Conservation (phyloP, 805 yeast species). For the Danielozyma ontarioensis region DNA sequence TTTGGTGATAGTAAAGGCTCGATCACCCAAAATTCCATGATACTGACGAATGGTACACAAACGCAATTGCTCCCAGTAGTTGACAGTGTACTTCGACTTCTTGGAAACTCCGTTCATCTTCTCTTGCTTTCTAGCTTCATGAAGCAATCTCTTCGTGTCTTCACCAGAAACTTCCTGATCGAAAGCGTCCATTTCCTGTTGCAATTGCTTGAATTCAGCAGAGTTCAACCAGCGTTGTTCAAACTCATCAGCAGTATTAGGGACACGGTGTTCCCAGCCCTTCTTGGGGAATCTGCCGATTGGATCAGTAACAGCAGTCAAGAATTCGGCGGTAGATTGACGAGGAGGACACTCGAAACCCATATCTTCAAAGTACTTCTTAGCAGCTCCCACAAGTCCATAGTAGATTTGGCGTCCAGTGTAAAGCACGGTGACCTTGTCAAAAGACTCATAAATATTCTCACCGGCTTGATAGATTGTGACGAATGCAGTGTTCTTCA, state of each 20-base stretch:
- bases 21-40: constrained; percentile 55
- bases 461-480: constrained; percentile 25
- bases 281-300: constrained; percentile 45
- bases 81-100: constrained; percentile 40
- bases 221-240: constrained; percentile 53
- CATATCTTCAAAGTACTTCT: constrained; percentile 55
- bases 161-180: constrained; percentile 3
- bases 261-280: constrained; percentile 51
- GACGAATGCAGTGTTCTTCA: constrained; percentile 11
- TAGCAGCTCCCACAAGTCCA: constrained; percentile 55
- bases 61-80: constrained; percentile 44
- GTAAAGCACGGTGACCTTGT: constrained; percentile 26
- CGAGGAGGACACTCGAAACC: constrained; percentile 62
- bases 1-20: constrained; percentile 42
- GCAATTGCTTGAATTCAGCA: constrained; percentile 15
- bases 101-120: constrained; percentile 32
- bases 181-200: constrained; percentile 16
- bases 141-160: constrained; percentile 21
- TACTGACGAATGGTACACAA: constrained; percentile 47
- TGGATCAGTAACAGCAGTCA: constrained; percentile 68
- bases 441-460: constrained; percentile 24
- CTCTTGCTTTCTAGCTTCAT: constrained; percentile 30
- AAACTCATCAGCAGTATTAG: constrained; percentile 60
- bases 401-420: constrained; percentile 50
- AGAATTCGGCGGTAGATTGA: constrained; percentile 67